Base-by-base conservation (phyloP, 2,329 filamentous ascomycete species). In the Celoporthe dispersa region DNA sequence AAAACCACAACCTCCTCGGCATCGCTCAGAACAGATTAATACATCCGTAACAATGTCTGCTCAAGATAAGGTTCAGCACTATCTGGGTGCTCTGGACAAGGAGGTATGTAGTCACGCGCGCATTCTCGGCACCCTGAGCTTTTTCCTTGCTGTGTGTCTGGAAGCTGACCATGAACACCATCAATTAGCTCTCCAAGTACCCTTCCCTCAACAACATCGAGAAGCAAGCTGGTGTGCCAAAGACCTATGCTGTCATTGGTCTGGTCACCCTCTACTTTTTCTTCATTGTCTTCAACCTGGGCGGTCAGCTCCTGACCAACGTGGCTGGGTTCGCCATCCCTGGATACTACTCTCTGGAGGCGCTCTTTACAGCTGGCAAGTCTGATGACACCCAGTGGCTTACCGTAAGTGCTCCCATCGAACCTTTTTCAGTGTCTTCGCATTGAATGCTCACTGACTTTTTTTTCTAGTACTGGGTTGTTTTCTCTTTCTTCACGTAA, bases 241-340 rank as follows among this genome's bases (percentile, higher is more conserved):
- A 97, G 87, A 91, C 92, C 78, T 96, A 97, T 81, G 91, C 89
- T 74, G 87, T 92, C 78, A 90, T 95, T 76, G 93, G 93, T 76
- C 79, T 93, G 70, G 91, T 82, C 71, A 90, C 90, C 66, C 88
- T 94, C 75, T 97, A 97, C 87, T 94, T 96, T 84, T 94, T 95
- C 85, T 89, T 96, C 76, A 93, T 96, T 83, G 90, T 96, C 84
- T 94, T 97, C 87, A 97, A 97, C 88, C 92, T 96, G 74, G 93
- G 91, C 74, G 93, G 93, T 76, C 92, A 94, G 83, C 91, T 96
- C 78, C 86, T 97, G 76, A 94, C 93, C 83, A 97, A 97, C 85
- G 83, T 94, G 75, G 92, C 93, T 75, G 93, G 93, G 73, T 96
- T 96, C 80, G 83, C 92, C 76, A 87, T 97, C 73, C 93, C 93